Conservation (phyloP, 1,284 basidiomycete genomes). For the Cryptococcus wingfieldii region DNA sequence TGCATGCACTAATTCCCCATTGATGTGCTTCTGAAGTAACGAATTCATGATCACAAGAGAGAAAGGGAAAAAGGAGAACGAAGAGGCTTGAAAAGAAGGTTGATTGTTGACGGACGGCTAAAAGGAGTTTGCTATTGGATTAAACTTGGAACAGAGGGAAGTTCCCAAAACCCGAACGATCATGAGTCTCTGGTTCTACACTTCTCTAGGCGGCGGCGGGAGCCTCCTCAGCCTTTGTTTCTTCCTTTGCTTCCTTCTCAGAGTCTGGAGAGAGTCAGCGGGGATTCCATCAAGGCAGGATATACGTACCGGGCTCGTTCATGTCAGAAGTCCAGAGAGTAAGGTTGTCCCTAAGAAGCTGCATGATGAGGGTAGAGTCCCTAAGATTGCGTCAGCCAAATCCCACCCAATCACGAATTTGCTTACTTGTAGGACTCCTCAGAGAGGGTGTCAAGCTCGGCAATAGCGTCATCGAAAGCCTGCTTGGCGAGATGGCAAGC, state of each 20-base stretch:
- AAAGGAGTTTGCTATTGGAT: background rate
- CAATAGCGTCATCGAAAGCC: conserved; percentile 99
- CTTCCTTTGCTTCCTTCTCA: background rate
- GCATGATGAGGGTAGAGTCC: conserved; percentile 98
- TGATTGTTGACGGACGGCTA: too few species aligned
- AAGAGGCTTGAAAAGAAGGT: background rate
- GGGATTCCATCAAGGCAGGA: background rate
- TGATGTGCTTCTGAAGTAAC: background rate
- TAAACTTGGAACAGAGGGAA: background rate
- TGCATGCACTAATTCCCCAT: too few species aligned
- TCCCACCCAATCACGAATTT: background rate
- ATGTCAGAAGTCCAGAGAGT: conserved; percentile 98
- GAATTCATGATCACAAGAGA: background rate
- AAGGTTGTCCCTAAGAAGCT: conserved; percentile 96
- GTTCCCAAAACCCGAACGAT: background rate
- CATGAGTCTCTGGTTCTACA: background rate
- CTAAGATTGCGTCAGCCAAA: conserved; percentile 13
- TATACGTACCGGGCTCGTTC: conserved; percentile 49
- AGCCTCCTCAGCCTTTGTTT: background rate
- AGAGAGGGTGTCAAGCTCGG: conserved; percentile 97
- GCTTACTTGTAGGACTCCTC: conserved; percentile 95
- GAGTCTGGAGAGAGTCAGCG: too few species aligned
- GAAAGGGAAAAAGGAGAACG: background rate
- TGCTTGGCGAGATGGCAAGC: conserved; percentile 99
- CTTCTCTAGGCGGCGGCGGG: background rate